A percentile compares a stretch with the other conserved stretches of the same genome.
Conservation (phyloP, 179 eudicot species). For the Spergularia azorica region DNA sequence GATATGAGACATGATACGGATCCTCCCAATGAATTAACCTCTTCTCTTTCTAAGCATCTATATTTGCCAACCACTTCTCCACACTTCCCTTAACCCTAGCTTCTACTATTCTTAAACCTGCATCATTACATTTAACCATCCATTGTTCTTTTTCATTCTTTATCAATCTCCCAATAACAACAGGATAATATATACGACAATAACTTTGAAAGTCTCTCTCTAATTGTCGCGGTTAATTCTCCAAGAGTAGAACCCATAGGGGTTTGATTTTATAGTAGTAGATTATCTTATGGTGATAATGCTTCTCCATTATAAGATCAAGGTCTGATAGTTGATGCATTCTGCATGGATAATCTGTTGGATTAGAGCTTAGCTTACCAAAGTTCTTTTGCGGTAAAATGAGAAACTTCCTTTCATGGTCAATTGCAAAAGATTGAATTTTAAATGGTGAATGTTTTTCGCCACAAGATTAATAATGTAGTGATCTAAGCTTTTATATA, state of each 20-base stretch:
- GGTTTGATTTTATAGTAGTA: constrained; percentile 40
- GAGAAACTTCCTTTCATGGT: constrained; percentile 34
- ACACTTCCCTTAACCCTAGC: constrained; percentile 60
- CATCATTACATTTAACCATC: constrained; percentile 70
- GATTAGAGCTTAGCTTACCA: constrained; percentile 46
- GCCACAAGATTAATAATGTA: not conserved
- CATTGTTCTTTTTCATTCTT: constrained; percentile 44
- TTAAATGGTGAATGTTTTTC: not conserved
- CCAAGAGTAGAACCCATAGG: constrained; percentile 25
- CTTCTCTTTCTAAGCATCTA: constrained; percentile 52
- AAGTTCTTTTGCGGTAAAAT: constrained; percentile 43
- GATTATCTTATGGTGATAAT: constrained; percentile 36
- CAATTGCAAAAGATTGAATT: no score
- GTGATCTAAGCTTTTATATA: no score
- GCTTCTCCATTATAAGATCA: constrained; percentile 59
- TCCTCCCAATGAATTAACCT: constrained; percentile 63
- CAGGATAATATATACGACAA: constrained; percentile 40
- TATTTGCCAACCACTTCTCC: constrained; percentile 52
- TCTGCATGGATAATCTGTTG: constrained; percentile 43
- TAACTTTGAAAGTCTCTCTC: constrained; percentile 40
- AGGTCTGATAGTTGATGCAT: constrained; percentile 43
- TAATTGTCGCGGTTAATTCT: constrained; percentile 30
- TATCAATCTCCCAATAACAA: constrained; percentile 47
- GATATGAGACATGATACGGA: constrained; percentile 50
- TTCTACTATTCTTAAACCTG: constrained; percentile 60